Conservation (phyloP, 2,329 filamentous ascomycete genomes). For the Fusarium nisikadoi region DNA sequence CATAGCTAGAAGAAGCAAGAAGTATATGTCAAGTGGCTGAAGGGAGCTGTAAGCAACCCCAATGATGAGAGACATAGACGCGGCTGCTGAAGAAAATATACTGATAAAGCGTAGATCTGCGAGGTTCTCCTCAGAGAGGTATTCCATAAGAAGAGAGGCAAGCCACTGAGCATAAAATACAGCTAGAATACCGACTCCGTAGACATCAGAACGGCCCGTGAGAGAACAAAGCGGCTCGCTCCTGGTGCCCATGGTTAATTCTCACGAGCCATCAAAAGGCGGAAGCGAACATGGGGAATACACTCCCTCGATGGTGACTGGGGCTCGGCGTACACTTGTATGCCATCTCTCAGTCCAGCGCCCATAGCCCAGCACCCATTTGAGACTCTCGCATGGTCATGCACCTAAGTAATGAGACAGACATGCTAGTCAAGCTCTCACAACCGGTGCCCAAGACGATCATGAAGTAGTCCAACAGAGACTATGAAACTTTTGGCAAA, state of each 20-base stretch:
- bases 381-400: neutral
- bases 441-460: slow-evolving; percentile 11
- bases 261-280: neutral
- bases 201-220: slow-evolving; percentile 46
- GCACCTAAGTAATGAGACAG: neutral
- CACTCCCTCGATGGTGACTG: neutral
- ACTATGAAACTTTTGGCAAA: neutral
- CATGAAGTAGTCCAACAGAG: slow-evolving; percentile 19
- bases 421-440: slow-evolving; percentile 8
- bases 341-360: neutral
- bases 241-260: neutral
- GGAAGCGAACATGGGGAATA: neutral
- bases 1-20: slow-evolving; percentile 47
- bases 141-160: slow-evolving; percentile 47
- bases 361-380: neutral
- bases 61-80: slow-evolving; percentile 45
- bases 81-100: slow-evolving; percentile 45
- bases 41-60: slow-evolving; percentile 36
- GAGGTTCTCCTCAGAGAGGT: slow-evolving; percentile 44
- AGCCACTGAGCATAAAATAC: slow-evolving; percentile 53
- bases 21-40: slow-evolving; percentile 47
- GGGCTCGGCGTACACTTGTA: slow-evolving; percentile 40
- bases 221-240: slow-evolving; percentile 37
- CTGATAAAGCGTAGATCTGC: slow-evolving; percentile 47
- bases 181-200: slow-evolving; percentile 50